phyloP scores from a whole-genome alignment of 2,329 filamentous ascomycete species.

The Trichoderma breve region DNA sequence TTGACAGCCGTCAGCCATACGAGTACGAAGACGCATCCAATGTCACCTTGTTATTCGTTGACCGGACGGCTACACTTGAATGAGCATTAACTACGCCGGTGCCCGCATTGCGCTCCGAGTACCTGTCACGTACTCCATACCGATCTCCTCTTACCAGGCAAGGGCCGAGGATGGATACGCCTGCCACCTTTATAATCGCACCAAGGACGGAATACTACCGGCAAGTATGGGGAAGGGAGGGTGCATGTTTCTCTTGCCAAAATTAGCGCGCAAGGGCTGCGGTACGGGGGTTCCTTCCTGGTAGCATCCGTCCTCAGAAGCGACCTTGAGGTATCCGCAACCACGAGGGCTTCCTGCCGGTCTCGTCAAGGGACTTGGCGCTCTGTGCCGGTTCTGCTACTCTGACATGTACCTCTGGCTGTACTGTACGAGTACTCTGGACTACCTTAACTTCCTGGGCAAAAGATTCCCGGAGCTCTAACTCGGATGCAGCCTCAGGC shows the following conservation, averaged over 20 bases:
- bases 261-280: neutral
- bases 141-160: neutral
- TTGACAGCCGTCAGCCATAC: neutral
- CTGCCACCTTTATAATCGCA: neutral
- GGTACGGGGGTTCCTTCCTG: neutral
- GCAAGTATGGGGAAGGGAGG: neutral
- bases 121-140: constrained; percentile 9
- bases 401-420: neutral
- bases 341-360: constrained; percentile 13
- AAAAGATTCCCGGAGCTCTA: neutral
- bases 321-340: constrained; percentile 8
- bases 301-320: neutral
- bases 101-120: constrained; percentile 1
- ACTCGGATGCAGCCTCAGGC: neutral
- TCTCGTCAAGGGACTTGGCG: neutral
- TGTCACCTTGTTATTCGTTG: neutral
- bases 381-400: neutral
- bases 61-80: neutral
- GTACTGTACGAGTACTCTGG: neutral
- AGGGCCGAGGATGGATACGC: neutral
- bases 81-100: neutral
- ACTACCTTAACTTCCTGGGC: neutral
- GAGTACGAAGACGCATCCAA: neutral
- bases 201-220: neutral
- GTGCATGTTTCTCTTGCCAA: neutral